Base-by-base conservation (phyloP, 116 monocot genomes). In the Zostera marina region DNA sequence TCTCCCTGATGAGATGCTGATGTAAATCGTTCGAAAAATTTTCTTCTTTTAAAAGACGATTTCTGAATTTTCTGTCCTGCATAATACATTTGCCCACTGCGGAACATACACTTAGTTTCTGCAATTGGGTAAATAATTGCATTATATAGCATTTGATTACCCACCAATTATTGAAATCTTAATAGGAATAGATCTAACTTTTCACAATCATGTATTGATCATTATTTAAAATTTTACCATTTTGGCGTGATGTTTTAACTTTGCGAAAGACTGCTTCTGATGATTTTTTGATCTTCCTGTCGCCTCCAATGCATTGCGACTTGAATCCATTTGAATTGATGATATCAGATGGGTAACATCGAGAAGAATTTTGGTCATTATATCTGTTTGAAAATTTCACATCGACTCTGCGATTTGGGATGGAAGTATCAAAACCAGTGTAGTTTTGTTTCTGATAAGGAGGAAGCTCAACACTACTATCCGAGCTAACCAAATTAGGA, bases 281-380 rank as follows among this genome's bases (percentile, higher is more conserved):
- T 39, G 78, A 13, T 45, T 78, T 88, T 42, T 73, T 83, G 48
- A 78, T 68, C 64, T 69, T 88, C 54, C 63, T 59, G 16, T 76
- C 80, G 52, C 60, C 80, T 55, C 60, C 80, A 70, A 61, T 57
- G 39, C 47, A 58, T 44, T 78, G 75, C 22, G 47, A 52, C 56
- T 56, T 88, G 46, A 49, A 68, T 25, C 38, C 44, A 43, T 73
- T 78, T 24, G 54, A 39, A 44, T 25, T 52, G 14, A 61, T 13
- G 20, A 47, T 59, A 24, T 68, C 59, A 49, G 77, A 69, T 57
- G 74, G 66, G 57, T 72, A 75, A 73, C 79, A 82, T 64, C 72
- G 64, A 48, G 82, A 82, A 67, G 77, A 75, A 10, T 80, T 82
- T 66, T 79, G 82, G 17, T 81, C 82, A 73, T 75, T 79, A 84